A percentile compares a stretch with the other conserved stretches of the same genome.
phyloP scores from a whole-genome alignment of 805 yeast genomes.

The Suhomyces kilbournensis region DNA sequence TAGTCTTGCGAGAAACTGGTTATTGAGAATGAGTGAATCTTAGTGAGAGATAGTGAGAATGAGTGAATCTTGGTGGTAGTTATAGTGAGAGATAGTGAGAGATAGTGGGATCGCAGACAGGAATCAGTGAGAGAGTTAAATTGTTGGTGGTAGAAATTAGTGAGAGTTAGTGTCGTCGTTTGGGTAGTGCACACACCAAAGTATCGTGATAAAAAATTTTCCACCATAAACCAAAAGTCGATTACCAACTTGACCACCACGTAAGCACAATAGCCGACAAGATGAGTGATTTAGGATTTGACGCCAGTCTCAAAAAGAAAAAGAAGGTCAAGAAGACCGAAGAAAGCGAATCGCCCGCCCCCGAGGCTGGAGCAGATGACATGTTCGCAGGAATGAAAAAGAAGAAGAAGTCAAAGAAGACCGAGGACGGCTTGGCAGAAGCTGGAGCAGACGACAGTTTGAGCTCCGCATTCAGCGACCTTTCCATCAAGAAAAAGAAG shows the following conservation, averaged over 20 bases:
- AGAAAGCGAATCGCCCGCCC: conserved; percentile 36
- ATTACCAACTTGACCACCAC: background rate
- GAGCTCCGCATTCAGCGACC: conserved; percentile 36
- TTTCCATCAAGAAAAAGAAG: conserved; percentile 71
- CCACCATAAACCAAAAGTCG: background rate
- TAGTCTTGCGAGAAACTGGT: no score
- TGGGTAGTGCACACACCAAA: no score
- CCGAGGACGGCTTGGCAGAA: conserved; percentile 21
- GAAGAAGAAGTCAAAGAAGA: conserved; percentile 70
- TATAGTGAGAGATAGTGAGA: no score
- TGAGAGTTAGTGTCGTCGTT: no score
- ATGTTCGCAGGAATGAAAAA: conserved; percentile 70
- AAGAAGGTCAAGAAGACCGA: conserved; percentile 57
- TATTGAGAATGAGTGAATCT: no score
- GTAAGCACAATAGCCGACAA: conserved; percentile 4
- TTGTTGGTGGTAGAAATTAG: no score
- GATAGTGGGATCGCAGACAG: no score
- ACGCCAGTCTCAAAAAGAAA: conserved; percentile 73
- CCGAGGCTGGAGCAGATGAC: conserved; percentile 44
- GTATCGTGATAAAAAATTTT: conserved; percentile 6
- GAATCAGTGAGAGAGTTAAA: no score
- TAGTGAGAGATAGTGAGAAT: no score
- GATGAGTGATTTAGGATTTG: conserved; percentile 62
- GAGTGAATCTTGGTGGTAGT: no score
- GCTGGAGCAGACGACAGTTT: conserved; percentile 32